Evolutionary conservation across 2,329 filamentous ascomycete genomes (phyloP), one percentile per base, ranked within the genome.

Genomic region (Didymellaceae sp.): DNA sequence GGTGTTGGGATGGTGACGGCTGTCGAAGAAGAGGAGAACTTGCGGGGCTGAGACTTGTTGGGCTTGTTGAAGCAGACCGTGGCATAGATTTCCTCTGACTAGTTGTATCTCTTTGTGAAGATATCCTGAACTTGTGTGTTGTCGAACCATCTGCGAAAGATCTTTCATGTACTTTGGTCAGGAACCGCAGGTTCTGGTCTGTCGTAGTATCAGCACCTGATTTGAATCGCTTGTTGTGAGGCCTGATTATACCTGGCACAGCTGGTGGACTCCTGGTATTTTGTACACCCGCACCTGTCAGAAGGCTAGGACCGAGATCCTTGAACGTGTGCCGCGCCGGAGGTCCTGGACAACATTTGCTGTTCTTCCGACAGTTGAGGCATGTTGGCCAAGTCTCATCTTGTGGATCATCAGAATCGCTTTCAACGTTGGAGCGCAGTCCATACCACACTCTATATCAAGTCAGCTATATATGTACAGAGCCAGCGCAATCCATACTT

Each of bases 311-410:
- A 11, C 65, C 66, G 11, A 63, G 45, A 21, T 68, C 65, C 59
- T 53, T 66, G 55, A 71, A 71, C 0, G 65, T 71, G 34, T 71
- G 68, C 35, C 65, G 61, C 21, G 65, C 55, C 17, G 67, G 68
- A 33, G 65, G 68, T 1, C 70, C 70, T 14, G 70, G 68, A 54
- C 70, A 73, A 37, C 44, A 46, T 47, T 70, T 72, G 7, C 60
- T 46, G 45, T 72, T 72, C 43, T 68, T 71, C 45, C 64, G 60
- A 51, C 69, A 73, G 21, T 72, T 70, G 14, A 64, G 26, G 48
- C 70, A 73, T 16, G 37, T 51, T 16, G 70, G 70, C 70, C 69
- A 73, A 10, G 57, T 64, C 45, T 72, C 68, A 48, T 72, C 70
- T 70, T 64, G 32, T 40, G 30, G n/a, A 34, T 22, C 25, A 30